Percentiles rank a stretch among this genome's conserved stretches.
Conservation (phyloP, 441 rosid genomes). For the Viola pubescens region DNA sequence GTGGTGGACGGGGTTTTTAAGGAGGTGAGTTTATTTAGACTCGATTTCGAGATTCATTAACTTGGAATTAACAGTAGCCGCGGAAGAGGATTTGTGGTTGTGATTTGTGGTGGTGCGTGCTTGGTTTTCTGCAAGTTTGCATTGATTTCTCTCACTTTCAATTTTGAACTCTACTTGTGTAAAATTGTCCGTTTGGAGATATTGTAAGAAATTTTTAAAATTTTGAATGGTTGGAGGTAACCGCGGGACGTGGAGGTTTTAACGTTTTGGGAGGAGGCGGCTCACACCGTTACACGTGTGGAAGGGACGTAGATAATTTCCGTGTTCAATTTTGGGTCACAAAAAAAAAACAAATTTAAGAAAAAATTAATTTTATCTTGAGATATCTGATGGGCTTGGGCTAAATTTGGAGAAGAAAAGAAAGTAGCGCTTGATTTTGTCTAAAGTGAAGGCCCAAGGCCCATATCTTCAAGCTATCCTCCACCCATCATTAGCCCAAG, state of each 20-base stretch:
- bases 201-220: background rate
- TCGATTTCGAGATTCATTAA: conserved; percentile 14
- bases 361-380: no score
- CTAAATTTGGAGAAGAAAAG: no score
- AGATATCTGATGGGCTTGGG: no score
- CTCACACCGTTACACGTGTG: conserved; percentile 14
- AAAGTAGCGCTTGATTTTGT: no score
- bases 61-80: conserved; percentile 31
- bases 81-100: conserved; percentile 23
- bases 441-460: no score
- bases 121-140: background rate
- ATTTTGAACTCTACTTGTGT: background rate
- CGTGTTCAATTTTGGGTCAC: no score
- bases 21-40: conserved; percentile 9
- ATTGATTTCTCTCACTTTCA: conserved; percentile 15
- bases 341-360: no score
- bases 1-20: conserved; percentile 21
- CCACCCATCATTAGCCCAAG: no score
- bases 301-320: no score
- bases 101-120: background rate
- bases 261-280: conserved; percentile 13
- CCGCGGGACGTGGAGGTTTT: conserved; percentile 24
- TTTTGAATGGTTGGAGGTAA: conserved; percentile 18
- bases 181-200: conserved; percentile 6
- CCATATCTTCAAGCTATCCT: no score